Evolutionary conservation across 2,329 filamentous ascomycete genomes (phyloP).

Genomic region (Aspergillus sp.): DNA sequence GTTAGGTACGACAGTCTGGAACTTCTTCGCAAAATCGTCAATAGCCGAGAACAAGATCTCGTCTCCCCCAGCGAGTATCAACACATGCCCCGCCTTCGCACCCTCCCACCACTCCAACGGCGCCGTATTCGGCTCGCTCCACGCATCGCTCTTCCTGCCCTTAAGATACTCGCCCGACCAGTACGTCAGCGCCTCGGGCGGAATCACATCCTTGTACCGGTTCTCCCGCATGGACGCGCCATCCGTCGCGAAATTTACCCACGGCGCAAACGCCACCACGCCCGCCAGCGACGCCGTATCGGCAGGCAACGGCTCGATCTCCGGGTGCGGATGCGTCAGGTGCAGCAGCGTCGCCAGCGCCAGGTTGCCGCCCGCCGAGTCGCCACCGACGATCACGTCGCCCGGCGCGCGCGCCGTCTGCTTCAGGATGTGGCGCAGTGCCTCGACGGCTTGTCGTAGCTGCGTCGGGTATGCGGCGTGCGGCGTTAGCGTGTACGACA

Average conservation of each 20-base stretch:
- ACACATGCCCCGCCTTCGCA: constrained; percentile 45
- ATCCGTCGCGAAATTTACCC: constrained; percentile 49
- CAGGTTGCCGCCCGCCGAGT: constrained; percentile 42
- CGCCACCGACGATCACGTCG: constrained; percentile 37
- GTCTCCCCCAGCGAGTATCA: constrained; percentile 52
- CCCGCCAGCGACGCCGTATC: constrained; percentile 41
- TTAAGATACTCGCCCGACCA: constrained; percentile 50
- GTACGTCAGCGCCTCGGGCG: constrained; percentile 26
- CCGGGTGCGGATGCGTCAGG: constrained; percentile 52
- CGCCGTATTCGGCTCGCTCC: constrained; percentile 51
- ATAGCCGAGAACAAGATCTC: constrained; percentile 50
- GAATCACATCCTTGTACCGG: constrained; percentile 49
- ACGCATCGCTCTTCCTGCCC: constrained; percentile 41
- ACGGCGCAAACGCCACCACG: constrained; percentile 54
- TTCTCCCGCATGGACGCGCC: constrained; percentile 45
- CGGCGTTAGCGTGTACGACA: constrained; percentile 54
- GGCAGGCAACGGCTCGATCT: constrained; percentile 39
- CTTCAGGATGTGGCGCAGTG: constrained; percentile 37
- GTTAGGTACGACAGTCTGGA: constrained; percentile 30
- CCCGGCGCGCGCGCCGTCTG: constrained; percentile 28
- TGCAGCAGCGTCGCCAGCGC: constrained; percentile 32
- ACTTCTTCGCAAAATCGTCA: constrained; percentile 29
- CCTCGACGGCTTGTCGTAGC: constrained; percentile 36
- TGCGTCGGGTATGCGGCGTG: constrained; percentile 38
- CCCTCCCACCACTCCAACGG: constrained; percentile 52